Conservation (phyloP, 2,329 filamentous ascomycete species). For the Penicillium sp. region DNA sequence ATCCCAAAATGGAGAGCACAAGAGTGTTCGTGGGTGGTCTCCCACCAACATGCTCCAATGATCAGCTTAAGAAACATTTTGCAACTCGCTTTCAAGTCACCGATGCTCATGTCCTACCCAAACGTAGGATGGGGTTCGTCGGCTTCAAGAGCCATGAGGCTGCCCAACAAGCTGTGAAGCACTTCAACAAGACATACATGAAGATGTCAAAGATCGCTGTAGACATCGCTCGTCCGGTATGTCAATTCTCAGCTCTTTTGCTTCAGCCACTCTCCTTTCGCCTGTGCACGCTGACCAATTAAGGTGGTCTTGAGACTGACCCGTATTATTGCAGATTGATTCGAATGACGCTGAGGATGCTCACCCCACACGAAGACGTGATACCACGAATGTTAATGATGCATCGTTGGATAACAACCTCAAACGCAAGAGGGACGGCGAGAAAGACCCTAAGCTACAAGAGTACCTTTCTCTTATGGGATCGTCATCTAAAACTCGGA, state of each 20-base stretch:
- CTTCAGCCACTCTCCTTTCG: conserved; percentile 18
- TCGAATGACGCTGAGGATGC: conserved; percentile 31
- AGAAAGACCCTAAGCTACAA: conserved; percentile 76
- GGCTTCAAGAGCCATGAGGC: conserved; percentile 83
- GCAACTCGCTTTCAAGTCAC: conserved; percentile 73
- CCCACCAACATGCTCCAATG: conserved; percentile 79
- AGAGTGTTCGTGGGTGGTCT: conserved; percentile 71
- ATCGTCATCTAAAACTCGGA: conserved; percentile 62
- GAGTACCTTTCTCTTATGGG: conserved; percentile 87
- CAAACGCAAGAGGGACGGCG: conserved; percentile 44
- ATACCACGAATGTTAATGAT: conserved; percentile 19
- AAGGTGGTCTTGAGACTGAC: conserved; percentile 44
- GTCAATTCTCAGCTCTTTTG: conserved; percentile 29
- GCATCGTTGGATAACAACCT: conserved; percentile 29
- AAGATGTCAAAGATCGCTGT: conserved; percentile 93
- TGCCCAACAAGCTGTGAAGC: conserved; percentile 79
- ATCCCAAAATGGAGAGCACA: conserved; percentile 67
- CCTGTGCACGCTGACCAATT: conserved; percentile 38
- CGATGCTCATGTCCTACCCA: conserved; percentile 85
- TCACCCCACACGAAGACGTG: conserved; percentile 25
- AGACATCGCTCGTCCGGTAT: conserved; percentile 79
- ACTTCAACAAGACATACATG: conserved; percentile 94
- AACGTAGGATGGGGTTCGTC: conserved; percentile 90
- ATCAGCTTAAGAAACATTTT: conserved; percentile 87
- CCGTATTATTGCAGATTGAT: conserved; percentile 40